phyloP scores from a whole-genome alignment of 345 rosid species.

The Euphorbia pulcherrima region DNA sequence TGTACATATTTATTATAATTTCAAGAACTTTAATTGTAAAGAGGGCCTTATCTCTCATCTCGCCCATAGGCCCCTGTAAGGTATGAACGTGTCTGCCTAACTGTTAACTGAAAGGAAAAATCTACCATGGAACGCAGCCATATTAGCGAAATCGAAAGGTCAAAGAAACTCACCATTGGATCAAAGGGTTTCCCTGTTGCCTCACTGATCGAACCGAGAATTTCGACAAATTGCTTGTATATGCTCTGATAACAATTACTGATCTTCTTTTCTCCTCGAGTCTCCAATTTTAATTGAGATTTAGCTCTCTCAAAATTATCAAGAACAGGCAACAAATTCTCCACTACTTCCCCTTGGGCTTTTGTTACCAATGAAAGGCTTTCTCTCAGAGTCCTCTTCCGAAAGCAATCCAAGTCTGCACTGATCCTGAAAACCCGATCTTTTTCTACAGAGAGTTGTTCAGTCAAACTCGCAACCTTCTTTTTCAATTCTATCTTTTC shows the following conservation, averaged over 20 bases:
- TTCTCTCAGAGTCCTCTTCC: slow-evolving; percentile 87
- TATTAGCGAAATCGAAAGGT: not conserved
- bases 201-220: slow-evolving; percentile 70
- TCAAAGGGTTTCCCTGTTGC: slow-evolving; percentile 80
- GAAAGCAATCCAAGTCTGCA: slow-evolving; percentile 93
- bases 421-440: slow-evolving; percentile 77
- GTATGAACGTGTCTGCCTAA: no score
- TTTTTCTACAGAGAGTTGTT: slow-evolving; percentile 60
- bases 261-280: slow-evolving; percentile 89
- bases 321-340: slow-evolving; percentile 67
- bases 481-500: slow-evolving; percentile 52
- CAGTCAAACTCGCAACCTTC: slow-evolving; percentile 53
- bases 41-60: no score
- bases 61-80: no score
- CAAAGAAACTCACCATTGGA: slow-evolving; percentile 81
- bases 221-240: slow-evolving; percentile 82
- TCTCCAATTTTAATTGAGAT: slow-evolving; percentile 70
- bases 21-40: no score
- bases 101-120: no score
- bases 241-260: slow-evolving; percentile 87
- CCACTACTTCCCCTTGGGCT: slow-evolving; percentile 92
- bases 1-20: no score
- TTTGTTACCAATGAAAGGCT: slow-evolving; percentile 72
- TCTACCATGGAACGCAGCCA: no score
- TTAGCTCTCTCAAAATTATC: slow-evolving; percentile 98